phyloP scores from a whole-genome alignment of 2,329 filamentous ascomycete genomes.

The Colletotrichum spinosum region DNA sequence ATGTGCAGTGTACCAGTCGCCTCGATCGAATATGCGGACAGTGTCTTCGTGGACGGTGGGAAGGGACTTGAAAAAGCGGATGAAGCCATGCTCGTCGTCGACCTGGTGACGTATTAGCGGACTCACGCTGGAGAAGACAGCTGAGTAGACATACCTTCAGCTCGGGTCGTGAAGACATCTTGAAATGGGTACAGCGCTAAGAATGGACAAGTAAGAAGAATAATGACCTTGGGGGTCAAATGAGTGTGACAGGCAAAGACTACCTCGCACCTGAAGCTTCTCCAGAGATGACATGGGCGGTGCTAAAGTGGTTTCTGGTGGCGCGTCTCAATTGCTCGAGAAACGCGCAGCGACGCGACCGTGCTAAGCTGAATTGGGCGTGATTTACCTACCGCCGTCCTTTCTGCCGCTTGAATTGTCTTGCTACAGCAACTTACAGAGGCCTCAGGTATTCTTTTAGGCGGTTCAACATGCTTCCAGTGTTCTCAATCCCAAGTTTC shows the following conservation, averaged over 20 bases:
- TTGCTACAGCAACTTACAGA: too few species aligned
- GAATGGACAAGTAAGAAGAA: conserved; percentile 4
- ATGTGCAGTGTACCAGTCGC: conserved; percentile 96
- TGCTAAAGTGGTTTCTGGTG: conserved; percentile 30
- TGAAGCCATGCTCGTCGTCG: conserved; percentile 97
- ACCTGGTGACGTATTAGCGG: conserved; percentile 64
- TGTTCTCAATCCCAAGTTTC: too few species aligned
- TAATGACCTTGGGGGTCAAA: neutral
- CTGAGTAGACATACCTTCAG: conserved; percentile 65
- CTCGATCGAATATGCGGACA: conserved; percentile 91
- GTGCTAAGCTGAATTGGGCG: conserved; percentile 12
- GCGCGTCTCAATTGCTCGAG: conserved; percentile 33
- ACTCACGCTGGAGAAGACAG: conserved; percentile 17
- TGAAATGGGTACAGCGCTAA: conserved; percentile 40
- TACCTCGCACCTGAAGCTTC: conserved; percentile 8
- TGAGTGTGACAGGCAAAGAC: conserved; percentile 9
- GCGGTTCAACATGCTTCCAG: too few species aligned
- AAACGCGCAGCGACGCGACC: conserved; percentile 35
- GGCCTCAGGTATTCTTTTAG: too few species aligned
- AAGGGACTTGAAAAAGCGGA: conserved; percentile 93
- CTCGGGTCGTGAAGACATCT: conserved; percentile 79
- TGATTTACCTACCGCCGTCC: neutral
- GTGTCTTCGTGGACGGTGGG: conserved; percentile 77
- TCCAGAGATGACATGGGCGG: neutral
- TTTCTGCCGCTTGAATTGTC: neutral